Evolutionary conservation across 129 eudicot genomes (phyloP), one percentile per base, ranked within the genome.

Genomic region (Saussurea involucrata): DNA sequence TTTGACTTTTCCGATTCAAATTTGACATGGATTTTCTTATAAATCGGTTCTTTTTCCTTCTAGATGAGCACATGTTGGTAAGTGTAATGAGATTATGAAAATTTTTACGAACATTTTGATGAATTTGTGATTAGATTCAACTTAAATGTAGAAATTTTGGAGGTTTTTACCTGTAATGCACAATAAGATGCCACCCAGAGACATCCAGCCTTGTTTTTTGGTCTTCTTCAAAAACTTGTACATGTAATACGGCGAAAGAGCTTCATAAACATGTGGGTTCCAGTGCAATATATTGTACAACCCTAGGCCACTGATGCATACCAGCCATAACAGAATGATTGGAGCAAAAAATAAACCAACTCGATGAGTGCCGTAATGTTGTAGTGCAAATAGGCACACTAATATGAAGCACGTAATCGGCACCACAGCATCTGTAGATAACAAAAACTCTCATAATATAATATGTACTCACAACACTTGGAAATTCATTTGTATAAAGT

Each of bases 211-310:
- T 57, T 88, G 83, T 86, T 69, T 87, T 33, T 86, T 80, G 1
- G 98, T 94, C 90, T 94, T 94, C 85, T 87, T 94, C 86, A 94
- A 80, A 77, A 94, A 94, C 88, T 84, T 89, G 61, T 85, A 75
- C 98, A 94, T 94, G 87, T 91, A 94, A 82, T 83, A 85, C 2
- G 98, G 98, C 1, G 98, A 94, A 68, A 94, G 93, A 57, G 98
- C 97, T 85, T 94, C 79, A 82, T 94, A 94, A 22, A 94, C 91
- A 34, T 81, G 85, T 25, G 83, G 98, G 71, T 94, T 86, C 98
- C 98, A 94, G 33, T 69, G 37, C 9, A 90, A 40, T 76, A 94
- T 94, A 70, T 94, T 94, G 80, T 91, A 94, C 73, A 94, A 74
- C 20, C 98, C 98, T 7, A 91, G 96, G 34, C 87, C 90, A 67